Evolutionary conservation across 2,329 filamentous ascomycete species (phyloP), one percentile per base, ranked within the genome.

Genomic region (Orbilia ellipsospora): DNA sequence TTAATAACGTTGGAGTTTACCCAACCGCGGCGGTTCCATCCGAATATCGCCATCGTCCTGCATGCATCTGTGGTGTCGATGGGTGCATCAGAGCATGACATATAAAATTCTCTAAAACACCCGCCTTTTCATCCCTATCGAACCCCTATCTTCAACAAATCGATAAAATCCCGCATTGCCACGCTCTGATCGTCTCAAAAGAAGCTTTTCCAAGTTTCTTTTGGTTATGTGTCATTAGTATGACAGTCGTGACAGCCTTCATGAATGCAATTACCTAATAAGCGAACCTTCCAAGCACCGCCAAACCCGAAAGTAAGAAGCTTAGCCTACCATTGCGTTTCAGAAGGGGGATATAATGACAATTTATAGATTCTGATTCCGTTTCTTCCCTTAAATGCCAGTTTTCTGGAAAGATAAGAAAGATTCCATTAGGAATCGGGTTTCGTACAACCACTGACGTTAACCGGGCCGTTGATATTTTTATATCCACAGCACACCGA

Each of bases 191-290:
- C 48, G 50, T 50, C n/a, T 18, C 44, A 48, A 72, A 59, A 72
- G 36, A 48, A 56, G 31, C 26, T 51, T 59, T 57, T 36, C 18
- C 36, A 63, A 45, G 51, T 74, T 68, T 67, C 56, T 67, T 73
- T 36, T 75, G 62, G 59, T 48, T 60, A 75, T 69, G 64, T 59
- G 57, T 59, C 63, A 63, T 57, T 51, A 68, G 70, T 63, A 63
- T 61, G 54, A 74, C 63, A 68, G 52, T 44, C 15, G 52, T 60
- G 57, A 63, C 54, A 42, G 54, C 50, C 51, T 20, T 54, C 54
- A 31, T 62, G 55, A 66, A 73, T 73, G 61, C 65, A 69, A 75
- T 75, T 75, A 75, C 72, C 72, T 75, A 75, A 75, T 75, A 75
- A 75, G 72, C 72, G 72, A 75, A 48, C 23, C 31, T 59, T 64